Conservation (phyloP, 2,329 filamentous ascomycete genomes). For the Leptographium flavum region DNA sequence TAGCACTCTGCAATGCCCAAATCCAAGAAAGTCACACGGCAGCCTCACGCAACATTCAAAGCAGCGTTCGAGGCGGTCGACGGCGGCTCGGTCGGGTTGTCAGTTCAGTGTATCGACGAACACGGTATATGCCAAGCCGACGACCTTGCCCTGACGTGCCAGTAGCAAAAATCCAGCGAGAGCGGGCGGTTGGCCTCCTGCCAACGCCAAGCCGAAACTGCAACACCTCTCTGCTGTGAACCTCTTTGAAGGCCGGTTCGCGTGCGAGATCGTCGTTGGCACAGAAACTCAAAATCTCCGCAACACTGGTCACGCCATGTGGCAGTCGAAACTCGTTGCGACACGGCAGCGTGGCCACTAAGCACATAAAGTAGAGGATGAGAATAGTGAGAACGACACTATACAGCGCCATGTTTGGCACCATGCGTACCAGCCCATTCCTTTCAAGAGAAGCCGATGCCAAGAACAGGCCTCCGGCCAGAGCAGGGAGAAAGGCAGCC, state of each 20-base stretch:
- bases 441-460: slow-evolving; percentile 41
- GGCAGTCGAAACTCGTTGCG: slow-evolving; percentile 52
- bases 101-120: slow-evolving; percentile 30
- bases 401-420: slow-evolving; percentile 59
- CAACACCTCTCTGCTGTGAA: slow-evolving; percentile 51
- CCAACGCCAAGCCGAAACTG: slow-evolving; percentile 50
- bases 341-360: slow-evolving; percentile 40
- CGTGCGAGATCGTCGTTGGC: slow-evolving; percentile 56
- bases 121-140: slow-evolving; percentile 28
- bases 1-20: no score
- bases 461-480: slow-evolving; percentile 60
- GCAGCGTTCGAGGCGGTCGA: neutral
- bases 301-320: slow-evolving; percentile 57
- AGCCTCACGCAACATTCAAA: no score
- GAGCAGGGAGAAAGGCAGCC: slow-evolving; percentile 48
- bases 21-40: no score
- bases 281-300: slow-evolving; percentile 65
- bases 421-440: slow-evolving; percentile 42
- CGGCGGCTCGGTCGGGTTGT: slow-evolving; percentile 9
- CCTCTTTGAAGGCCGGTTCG: slow-evolving; percentile 59
- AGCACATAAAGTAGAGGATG: slow-evolving; percentile 50
- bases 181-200: slow-evolving; percentile 29
- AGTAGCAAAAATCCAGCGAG: slow-evolving; percentile 36
- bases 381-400: slow-evolving; percentile 59
- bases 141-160: slow-evolving; percentile 20